Conservation (phyloP, 306 rosid species). For the peach (Prunus persica) region DNA sequence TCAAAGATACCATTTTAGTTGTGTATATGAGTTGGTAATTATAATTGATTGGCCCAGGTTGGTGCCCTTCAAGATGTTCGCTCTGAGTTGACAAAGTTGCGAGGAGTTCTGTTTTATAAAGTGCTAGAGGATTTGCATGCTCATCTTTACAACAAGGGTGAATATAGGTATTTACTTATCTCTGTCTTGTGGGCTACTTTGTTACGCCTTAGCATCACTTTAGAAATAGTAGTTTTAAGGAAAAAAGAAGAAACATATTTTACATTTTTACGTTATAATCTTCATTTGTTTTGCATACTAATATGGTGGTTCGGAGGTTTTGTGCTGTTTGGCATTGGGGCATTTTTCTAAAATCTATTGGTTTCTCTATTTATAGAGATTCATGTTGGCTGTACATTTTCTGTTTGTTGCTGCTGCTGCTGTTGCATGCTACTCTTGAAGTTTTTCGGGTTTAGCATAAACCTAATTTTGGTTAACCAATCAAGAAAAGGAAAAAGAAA, state of each 20-base stretch:
- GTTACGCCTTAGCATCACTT: not conserved
- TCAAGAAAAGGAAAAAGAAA: not conserved
- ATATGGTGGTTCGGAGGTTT: not conserved
- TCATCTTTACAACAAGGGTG: slow-evolving; percentile 95
- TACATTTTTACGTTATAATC: not conserved
- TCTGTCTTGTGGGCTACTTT: slow-evolving; percentile 3
- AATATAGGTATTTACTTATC: slow-evolving; percentile 67
- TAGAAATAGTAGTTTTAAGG: slow-evolving; percentile 4
- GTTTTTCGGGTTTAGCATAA: not conserved
- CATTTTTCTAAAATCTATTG: not conserved
- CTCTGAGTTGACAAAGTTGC: slow-evolving; percentile 83
- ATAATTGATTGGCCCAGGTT: slow-evolving; percentile 54
- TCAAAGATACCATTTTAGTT: slow-evolving; percentile 10
- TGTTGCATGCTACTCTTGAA: not conserved
- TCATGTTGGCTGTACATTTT: not conserved
- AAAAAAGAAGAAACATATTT: not conserved
- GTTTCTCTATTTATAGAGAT: not conserved
- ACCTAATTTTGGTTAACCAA: not conserved
- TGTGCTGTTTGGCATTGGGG: not conserved
- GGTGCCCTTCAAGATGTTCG: slow-evolving; percentile 99
- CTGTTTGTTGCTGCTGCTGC: not conserved
- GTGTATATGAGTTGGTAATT: slow-evolving; percentile 19
- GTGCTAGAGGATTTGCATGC: slow-evolving; percentile 94
- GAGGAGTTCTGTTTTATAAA: slow-evolving; percentile 85
- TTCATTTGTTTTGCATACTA: not conserved